Base-by-base conservation (phyloP, 2,329 filamentous ascomycete genomes). In the Verticillium nonalfalfae region DNA sequence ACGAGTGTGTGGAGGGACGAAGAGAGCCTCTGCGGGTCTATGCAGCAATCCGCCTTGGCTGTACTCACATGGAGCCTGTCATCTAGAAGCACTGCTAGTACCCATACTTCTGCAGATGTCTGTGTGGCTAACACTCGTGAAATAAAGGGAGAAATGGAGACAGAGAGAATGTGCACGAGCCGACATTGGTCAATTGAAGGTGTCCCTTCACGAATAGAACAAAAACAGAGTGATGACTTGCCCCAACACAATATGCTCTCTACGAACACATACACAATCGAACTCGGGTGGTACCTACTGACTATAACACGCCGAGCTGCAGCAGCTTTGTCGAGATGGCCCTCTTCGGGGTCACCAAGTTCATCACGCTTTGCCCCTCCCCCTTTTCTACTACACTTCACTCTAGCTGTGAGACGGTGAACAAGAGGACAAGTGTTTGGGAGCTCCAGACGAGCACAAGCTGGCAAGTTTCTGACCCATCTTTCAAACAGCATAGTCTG, bases 401-500 rank as follows among this genome's bases (percentile, higher is more conserved):
- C 45, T 52, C n/a, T 4, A 7, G 21, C 21, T 52, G 45, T 52
- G 45, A 18, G 45, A 52, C 45, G 18, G 10, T 18, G 18, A 52
- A 11, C n/a, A 18, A 52, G n/a, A 11, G 45, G 18, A 18, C 10
- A 52, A 18, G n/a, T 11, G 18, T 11, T 52, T 18, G 10, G 7
- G 45, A 21, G 3, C 33, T 34, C 34, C 54, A 34, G 33, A 10
- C 15, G 54, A 21, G 9, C 54, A 56, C 54, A 34, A 56, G 31
- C 54, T 35, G 33, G 15, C 54, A 34, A 14, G 35, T 40, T 35
- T 15, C 54, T 57, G 36, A 39, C 59, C 55, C 61, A 34, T 60
- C 60, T 63, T 60, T 36, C 60, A 62, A 63, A 63, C 60, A 62
- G 35, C 35, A 59, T 57, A 21, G 60, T 66, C 56, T 59, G 56